Evolutionary conservation across 2,329 filamentous ascomycete genomes (phyloP).

Genomic region (Trichophyton benhamiae): DNA sequence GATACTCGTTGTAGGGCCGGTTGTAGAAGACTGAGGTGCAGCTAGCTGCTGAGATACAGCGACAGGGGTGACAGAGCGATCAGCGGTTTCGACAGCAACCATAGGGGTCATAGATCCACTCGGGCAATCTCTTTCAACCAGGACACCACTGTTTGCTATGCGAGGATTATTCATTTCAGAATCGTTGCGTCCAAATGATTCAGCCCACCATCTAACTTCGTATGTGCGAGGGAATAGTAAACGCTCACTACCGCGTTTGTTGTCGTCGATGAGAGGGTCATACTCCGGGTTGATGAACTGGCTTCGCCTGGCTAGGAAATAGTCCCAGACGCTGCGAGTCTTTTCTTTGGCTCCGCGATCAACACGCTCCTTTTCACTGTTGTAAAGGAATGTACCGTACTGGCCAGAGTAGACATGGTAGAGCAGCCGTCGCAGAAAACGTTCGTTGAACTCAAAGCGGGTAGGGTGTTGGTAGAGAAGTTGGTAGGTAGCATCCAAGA

Average conservation of each 20-base stretch:
- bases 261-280: constrained; percentile 62
- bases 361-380: constrained; percentile 77
- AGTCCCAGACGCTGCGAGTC: constrained; percentile 87
- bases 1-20: constrained; percentile 23
- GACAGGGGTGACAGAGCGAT: constrained; percentile 41
- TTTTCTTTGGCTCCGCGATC: constrained; percentile 56
- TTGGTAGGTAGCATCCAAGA: constrained; percentile 88
- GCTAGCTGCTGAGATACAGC: constrained; percentile 29
- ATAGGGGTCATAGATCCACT: constrained; percentile 38
- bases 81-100: constrained; percentile 48
- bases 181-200: constrained; percentile 72
- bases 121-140: constrained; percentile 20
- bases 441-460: constrained; percentile 91
- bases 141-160: constrained; percentile 40
- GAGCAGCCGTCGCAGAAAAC: constrained; percentile 74
- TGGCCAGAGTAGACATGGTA: constrained; percentile 95
- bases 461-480: constrained; percentile 72
- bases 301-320: constrained; percentile 67
- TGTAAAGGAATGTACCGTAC: constrained; percentile 92
- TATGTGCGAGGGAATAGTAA: constrained; percentile 67
- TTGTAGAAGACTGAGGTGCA: constrained; percentile 20
- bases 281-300: constrained; percentile 79
- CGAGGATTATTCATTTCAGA: constrained; percentile 78
- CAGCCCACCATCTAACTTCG: constrained; percentile 88
- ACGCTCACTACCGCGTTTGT: constrained; percentile 64